Conservation (phyloP, 2,329 filamentous ascomycete genomes). For the Nannizzia gypsea region DNA sequence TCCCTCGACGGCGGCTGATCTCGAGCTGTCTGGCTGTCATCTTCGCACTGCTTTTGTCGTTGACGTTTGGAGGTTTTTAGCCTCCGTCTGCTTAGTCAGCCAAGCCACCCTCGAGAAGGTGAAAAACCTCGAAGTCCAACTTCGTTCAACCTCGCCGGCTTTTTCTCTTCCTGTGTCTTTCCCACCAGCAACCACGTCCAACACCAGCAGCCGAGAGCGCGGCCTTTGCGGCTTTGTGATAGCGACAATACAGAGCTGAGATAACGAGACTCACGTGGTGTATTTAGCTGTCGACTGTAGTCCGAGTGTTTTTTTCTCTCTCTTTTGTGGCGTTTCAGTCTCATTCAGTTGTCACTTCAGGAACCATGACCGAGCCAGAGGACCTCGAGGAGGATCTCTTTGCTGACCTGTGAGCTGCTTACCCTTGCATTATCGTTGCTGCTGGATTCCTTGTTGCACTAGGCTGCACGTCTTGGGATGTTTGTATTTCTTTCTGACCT, state of each 20-base stretch:
- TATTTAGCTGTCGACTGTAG: not conserved
- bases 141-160: conserved; percentile 3
- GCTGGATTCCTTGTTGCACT: conserved; percentile 1
- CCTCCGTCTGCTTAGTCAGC: conserved; percentile 11
- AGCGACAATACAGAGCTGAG: not conserved
- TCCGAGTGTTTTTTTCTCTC: not conserved
- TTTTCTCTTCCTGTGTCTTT: conserved; percentile 6
- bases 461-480: not conserved
- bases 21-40: not conserved
- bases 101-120: conserved; percentile 8
- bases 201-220: not conserved
- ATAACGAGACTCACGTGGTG: not conserved
- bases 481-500: not conserved
- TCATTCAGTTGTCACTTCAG: not conserved
- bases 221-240: not conserved
- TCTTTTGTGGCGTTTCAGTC: too few relatives aligned
- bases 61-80: not conserved
- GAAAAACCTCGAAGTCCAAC: too few relatives aligned
- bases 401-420: conserved; percentile 67
- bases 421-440: conserved; percentile 6
- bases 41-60: not conserved
- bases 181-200: not conserved
- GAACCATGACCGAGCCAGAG: conserved; percentile 63
- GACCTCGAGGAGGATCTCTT: conserved; percentile 90
- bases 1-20: not conserved